A percentile compares a stretch with the other conserved stretches of the same genome.
phyloP scores from a whole-genome alignment of 371 early-diverging fungal species.

The Mortierella sp. region DNA sequence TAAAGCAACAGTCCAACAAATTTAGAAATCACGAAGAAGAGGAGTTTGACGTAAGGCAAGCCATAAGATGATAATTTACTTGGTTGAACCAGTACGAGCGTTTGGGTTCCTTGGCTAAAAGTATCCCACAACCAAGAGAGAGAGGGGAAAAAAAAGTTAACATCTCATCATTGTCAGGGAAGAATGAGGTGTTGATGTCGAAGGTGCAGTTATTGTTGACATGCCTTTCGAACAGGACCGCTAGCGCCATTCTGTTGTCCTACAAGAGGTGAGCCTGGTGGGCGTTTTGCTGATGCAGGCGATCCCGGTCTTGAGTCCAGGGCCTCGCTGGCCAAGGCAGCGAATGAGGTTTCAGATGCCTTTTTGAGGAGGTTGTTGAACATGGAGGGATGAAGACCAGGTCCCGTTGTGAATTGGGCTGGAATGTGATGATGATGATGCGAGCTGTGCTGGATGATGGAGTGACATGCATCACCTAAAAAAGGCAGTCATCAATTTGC shows the following conservation, averaged over 20 bases:
- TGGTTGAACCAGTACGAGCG: constrained; percentile 21
- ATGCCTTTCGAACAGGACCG: constrained; percentile 43
- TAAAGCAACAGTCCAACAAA: background rate
- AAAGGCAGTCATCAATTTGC: background rate
- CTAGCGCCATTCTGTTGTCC: constrained; percentile 29
- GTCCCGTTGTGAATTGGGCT: background rate
- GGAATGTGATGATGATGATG: background rate
- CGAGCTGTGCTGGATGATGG: constrained; percentile 2
- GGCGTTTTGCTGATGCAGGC: constrained; percentile 31
- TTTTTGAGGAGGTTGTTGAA: constrained; percentile 57
- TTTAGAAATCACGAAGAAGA: background rate
- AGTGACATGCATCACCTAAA: background rate
- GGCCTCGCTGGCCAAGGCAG: constrained; percentile 51
- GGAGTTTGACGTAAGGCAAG: background rate
- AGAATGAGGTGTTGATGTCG: background rate
- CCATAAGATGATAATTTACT: constrained; percentile 11
- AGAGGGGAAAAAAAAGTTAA: background rate
- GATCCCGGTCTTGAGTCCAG: constrained; percentile 51
- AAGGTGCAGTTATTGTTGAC: background rate
- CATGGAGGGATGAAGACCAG: constrained; percentile 21
- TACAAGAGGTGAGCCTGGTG: constrained; percentile 36
- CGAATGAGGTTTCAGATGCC: constrained; percentile 54
- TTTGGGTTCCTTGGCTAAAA: constrained; percentile 30
- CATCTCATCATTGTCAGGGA: background rate
- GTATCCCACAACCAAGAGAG: background rate